Percentiles rank a stretch among this genome's conserved stretches.
These are phyloP conservation scores for Antonospora locustae DNA, from an alignment of 371 early-diverging fungal species.

Conservation along the genomic window DNA sequence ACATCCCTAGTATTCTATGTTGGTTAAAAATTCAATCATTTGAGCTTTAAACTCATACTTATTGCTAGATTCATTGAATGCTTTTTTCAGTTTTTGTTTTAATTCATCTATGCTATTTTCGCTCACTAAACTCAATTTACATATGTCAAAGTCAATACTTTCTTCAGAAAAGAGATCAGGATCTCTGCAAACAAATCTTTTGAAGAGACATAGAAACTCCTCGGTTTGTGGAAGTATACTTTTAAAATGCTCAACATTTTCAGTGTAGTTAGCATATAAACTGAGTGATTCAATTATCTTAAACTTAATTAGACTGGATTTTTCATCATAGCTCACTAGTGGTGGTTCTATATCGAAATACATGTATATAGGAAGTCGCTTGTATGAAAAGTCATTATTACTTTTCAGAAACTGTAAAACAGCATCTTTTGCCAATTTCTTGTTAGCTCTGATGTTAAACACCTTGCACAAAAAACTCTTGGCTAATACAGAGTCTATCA, in stretches of 20 bases:
- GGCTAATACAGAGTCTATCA: constrained; percentile 24
- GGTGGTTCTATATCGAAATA: constrained; percentile 8
- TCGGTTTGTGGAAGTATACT: constrained; percentile 20
- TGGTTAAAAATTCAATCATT: too few species aligned
- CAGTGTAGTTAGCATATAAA: constrained; percentile 29
- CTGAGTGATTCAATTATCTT: constrained; percentile 20
- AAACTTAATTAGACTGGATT: constrained; percentile 10
- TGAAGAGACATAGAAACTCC: constrained; percentile 9
- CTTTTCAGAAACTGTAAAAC: constrained; percentile 8
- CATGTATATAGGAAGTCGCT: constrained; percentile 21
- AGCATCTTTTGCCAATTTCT: constrained; percentile 20
- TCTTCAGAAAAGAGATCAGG: too few species aligned
- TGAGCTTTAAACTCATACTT: too few species aligned
- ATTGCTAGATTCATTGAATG: too few species aligned
- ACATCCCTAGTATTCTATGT: too few species aligned
- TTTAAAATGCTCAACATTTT: constrained; percentile 2
- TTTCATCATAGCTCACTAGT: neutral
- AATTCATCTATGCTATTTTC: too few species aligned
- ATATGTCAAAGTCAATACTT: too few species aligned
- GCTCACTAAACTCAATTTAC: too few species aligned
- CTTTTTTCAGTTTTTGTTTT: too few species aligned
- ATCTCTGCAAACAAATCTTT: constrained; percentile 12
- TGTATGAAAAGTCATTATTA: constrained; percentile 3
- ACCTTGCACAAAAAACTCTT: neutral
- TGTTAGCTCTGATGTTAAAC: constrained; percentile 18